Conservation (phyloP, 495 filamentous ascomycete genomes). For the Clohesyomyces aquaticus region DNA sequence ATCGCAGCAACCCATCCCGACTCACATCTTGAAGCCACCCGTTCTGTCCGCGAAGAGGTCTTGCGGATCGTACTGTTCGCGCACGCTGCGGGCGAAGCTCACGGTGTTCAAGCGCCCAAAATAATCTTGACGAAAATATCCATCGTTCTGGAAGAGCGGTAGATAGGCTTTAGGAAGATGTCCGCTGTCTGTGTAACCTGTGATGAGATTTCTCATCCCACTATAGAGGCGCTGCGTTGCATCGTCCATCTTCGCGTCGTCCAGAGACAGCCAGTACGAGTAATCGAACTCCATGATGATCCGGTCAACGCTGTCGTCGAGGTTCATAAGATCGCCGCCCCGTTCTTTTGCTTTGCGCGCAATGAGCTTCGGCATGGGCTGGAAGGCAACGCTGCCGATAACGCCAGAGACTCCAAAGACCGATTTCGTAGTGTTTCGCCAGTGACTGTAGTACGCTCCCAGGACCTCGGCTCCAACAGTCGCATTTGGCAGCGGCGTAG, state of each 20-base stretch:
- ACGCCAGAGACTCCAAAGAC: conserved; percentile 53
- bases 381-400: conserved; percentile 59
- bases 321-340: conserved; percentile 58
- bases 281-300: conserved; percentile 63
- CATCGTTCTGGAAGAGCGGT: conserved; percentile 65
- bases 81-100: conserved; percentile 50
- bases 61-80: conserved; percentile 59
- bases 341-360: conserved; percentile 53
- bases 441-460: conserved; percentile 57
- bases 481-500: conserved; percentile 56
- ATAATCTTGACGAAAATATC: conserved; percentile 61
- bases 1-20: neutral
- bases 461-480: conserved; percentile 50
- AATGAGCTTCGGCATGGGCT: conserved; percentile 58
- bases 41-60: conserved; percentile 62
- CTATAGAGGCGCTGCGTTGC: conserved; percentile 55
- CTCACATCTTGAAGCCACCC: conserved; percentile 49
- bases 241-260: conserved; percentile 55
- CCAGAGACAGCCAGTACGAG: conserved; percentile 51
- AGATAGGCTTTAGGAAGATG: conserved; percentile 55
- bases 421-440: conserved; percentile 50
- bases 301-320: conserved; percentile 57
- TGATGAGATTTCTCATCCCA: conserved; percentile 40
- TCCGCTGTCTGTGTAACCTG: conserved; percentile 10
- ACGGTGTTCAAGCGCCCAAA: conserved; percentile 58